Evolutionary conservation across 441 rosid species (phyloP).

Genomic region (Mallotus japonicus): DNA sequence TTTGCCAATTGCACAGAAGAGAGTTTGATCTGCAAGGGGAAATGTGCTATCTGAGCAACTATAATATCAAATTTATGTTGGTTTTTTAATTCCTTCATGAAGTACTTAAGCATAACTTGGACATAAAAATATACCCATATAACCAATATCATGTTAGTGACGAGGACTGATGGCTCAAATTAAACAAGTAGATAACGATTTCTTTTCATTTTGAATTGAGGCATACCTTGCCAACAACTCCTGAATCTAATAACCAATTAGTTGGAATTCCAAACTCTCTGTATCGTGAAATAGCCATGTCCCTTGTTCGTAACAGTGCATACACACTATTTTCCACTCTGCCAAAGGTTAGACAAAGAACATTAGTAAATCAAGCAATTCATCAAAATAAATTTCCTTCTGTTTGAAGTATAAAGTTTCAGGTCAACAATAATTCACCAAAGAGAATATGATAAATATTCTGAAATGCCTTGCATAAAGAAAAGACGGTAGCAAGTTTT

Average conservation of each 20-base stretch:
- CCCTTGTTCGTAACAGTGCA: conserved; percentile 89
- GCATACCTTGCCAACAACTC: conserved; percentile 92
- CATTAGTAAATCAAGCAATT: conserved; percentile 8
- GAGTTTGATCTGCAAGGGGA: conserved; percentile 77
- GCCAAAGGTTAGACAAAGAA: conserved; percentile 22
- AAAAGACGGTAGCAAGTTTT: neutral
- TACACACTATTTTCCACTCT: conserved; percentile 92
- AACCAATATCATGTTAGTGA: neutral
- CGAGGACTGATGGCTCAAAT: neutral
- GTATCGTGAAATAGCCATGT: conserved; percentile 86
- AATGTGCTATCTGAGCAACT: conserved; percentile 4
- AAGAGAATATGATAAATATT: neutral
- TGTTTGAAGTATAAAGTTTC: neutral
- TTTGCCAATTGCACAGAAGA: conserved; percentile 91
- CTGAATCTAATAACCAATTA: conserved; percentile 79
- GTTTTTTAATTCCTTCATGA: neutral
- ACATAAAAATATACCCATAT: neutral
- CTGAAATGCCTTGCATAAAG: neutral
- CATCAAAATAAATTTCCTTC: neutral
- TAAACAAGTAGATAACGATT: neutral
- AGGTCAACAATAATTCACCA: too few relatives aligned
- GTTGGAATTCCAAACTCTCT: conserved; percentile 84
- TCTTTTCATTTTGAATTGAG: neutral
- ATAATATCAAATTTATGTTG: neutral
- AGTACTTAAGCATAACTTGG: neutral